phyloP scores from a whole-genome alignment of 2,329 filamentous ascomycete genomes.

The Elsinoe arachidis region DNA sequence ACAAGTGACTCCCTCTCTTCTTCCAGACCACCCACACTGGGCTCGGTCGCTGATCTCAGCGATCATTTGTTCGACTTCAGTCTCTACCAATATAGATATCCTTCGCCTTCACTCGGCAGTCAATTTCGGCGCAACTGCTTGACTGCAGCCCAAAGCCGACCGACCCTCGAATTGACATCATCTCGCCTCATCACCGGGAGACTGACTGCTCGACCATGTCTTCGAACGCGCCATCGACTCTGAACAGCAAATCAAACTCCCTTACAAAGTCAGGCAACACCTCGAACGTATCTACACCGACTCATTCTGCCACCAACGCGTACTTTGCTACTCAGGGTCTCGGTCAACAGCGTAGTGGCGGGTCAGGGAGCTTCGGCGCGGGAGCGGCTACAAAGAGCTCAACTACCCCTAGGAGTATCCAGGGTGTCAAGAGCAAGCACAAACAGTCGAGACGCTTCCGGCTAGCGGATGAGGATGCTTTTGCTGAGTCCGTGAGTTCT shows the following conservation, averaged over 20 bases:
- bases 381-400: constrained; percentile 30
- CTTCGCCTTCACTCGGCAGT: background rate
- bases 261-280: constrained; percentile 34
- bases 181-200: constrained; percentile 12
- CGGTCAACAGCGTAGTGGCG: constrained; percentile 35
- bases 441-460: constrained; percentile 68
- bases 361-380: constrained; percentile 30
- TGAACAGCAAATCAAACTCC: constrained; percentile 26
- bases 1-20: constrained; percentile 6
- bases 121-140: constrained; percentile 8
- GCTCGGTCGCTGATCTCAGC: constrained; percentile 8
- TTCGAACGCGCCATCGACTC: constrained; percentile 33
- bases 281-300: constrained; percentile 33
- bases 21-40: background rate
- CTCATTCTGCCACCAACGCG: constrained; percentile 35
- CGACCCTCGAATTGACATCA: constrained; percentile 14
- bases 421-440: constrained; percentile 72
- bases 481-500: constrained; percentile 65
- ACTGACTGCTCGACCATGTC: constrained; percentile 28
- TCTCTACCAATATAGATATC: background rate
- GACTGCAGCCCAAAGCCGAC: constrained; percentile 6
- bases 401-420: constrained; percentile 60
- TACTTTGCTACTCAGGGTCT: constrained; percentile 36
- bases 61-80: background rate
- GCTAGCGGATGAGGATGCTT: constrained; percentile 72